Conservation (phyloP, 306 rosid species). For the Dalbergia oliveri region DNA sequence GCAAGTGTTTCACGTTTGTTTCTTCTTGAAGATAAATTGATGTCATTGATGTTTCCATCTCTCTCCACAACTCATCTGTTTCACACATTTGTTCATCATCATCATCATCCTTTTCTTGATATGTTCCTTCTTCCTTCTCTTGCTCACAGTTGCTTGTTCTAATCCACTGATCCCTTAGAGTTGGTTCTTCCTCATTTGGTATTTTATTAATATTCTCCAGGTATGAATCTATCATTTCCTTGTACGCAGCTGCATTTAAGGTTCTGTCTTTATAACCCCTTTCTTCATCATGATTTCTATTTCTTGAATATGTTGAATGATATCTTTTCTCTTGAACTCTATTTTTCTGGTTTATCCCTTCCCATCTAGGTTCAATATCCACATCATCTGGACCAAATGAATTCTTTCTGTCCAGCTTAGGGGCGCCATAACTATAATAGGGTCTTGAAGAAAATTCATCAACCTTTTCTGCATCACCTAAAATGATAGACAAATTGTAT, state of each 20-base stretch:
- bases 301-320: slow-evolving; percentile 46
- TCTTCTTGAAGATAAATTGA: slow-evolving; percentile 59
- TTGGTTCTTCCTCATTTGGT: slow-evolving; percentile 53
- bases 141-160: slow-evolving; percentile 41
- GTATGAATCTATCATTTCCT: slow-evolving; percentile 76
- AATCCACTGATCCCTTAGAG: slow-evolving; percentile 80
- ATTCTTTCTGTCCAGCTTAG: slow-evolving; percentile 54
- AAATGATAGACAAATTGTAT: slow-evolving; percentile 29
- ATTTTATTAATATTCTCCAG: slow-evolving; percentile 65
- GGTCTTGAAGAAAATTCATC: slow-evolving; percentile 46
- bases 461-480: slow-evolving; percentile 44
- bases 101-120: slow-evolving; percentile 37
- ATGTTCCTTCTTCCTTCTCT: slow-evolving; percentile 41
- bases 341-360: slow-evolving; percentile 48
- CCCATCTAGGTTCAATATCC: slow-evolving; percentile 65
- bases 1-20: slow-evolving; percentile 51
- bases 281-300: slow-evolving; percentile 42
- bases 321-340: slow-evolving; percentile 43
- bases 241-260: slow-evolving; percentile 74
- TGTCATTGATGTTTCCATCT: slow-evolving; percentile 73
- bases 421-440: slow-evolving; percentile 45
- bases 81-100: slow-evolving; percentile 66
- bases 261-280: slow-evolving; percentile 60
- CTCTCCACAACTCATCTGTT: slow-evolving; percentile 73
- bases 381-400: slow-evolving; percentile 55